A percentile compares a stretch with the other conserved stretches of the same genome.
phyloP scores from a whole-genome alignment of 179 eudicot species.

The Gypsophila paniculata region DNA sequence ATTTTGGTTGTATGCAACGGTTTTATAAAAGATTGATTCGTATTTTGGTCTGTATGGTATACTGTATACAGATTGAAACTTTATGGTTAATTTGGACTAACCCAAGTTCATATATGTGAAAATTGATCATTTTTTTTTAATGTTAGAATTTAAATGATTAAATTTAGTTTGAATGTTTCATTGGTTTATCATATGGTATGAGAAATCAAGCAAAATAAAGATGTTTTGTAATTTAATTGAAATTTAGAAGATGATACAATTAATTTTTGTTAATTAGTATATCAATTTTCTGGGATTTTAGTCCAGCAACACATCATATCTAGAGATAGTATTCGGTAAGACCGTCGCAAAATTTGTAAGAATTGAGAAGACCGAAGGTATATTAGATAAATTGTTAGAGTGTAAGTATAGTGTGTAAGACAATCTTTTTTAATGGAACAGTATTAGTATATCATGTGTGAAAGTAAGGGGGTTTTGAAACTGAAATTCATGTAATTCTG shows the following conservation, averaged over 20 bases:
- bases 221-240: not conserved
- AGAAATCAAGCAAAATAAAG: not conserved
- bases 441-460: not conserved
- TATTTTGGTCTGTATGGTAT: too few species aligned
- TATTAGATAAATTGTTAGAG: too few species aligned
- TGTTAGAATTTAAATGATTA: not conserved
- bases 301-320: not conserved
- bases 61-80: not conserved
- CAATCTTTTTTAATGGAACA: not conserved
- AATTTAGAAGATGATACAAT: not conserved
- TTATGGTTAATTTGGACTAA: not conserved
- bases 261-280: not conserved
- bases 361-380: not conserved
- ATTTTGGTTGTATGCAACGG: too few species aligned
- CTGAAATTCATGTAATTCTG: conserved; percentile 22
- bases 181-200: not conserved
- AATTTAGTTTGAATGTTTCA: not conserved
- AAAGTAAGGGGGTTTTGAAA: not conserved
- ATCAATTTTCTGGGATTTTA: too few species aligned
- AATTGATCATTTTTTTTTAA: not conserved
- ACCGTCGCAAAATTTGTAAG: not conserved
- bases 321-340: too few species aligned
- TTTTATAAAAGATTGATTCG: too few species aligned
- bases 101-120: not conserved
- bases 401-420: too few species aligned